Evolutionary conservation across 768 basidiomycete species (phyloP).

Genomic region (Lactifluus subvellereus): DNA sequence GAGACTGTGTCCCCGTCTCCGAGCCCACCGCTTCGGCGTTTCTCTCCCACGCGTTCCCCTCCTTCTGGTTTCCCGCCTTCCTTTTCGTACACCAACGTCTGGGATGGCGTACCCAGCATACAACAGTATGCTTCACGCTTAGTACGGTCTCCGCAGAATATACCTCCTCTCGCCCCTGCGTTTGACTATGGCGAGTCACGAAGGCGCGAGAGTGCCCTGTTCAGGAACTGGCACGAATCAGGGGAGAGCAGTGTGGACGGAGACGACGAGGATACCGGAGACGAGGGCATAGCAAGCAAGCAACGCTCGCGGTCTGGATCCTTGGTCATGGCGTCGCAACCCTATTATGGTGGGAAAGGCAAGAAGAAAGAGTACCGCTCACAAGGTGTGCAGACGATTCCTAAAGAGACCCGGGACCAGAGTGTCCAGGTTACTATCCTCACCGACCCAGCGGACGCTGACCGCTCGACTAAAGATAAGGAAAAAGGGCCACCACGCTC

Average conservation of each 20-base stretch:
- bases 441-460: conserved; percentile 20
- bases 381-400: conserved; percentile 66
- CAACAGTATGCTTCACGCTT: conserved; percentile 64
- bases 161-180: conserved; percentile 42
- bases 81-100: conserved; percentile 70
- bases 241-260: conserved; percentile 77
- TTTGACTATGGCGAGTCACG: conserved; percentile 40
- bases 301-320: conserved; percentile 30
- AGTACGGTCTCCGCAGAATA: conserved; percentile 42
- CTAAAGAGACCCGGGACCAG: conserved; percentile 47
- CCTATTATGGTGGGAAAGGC: conserved; percentile 32
- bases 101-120: conserved; percentile 80
- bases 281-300: conserved; percentile 31
- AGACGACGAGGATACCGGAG: conserved; percentile 58
- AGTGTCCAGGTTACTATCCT: conserved; percentile 50
- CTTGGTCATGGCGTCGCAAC: conserved; percentile 34
- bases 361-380: conserved; percentile 54
- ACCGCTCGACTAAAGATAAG: conserved; percentile 23
- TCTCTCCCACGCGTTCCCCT: conserved; percentile 28
- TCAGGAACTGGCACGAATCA: conserved; percentile 44
- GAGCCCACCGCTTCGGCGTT: conserved; percentile 18
- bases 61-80: conserved; percentile 46
- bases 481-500: conserved; percentile 11
- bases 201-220: conserved; percentile 31
- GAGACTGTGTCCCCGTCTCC: conserved; percentile 25